Conservation (phyloP, 78 protist species). For the Dictyostelium discoideum region dicty_2.7 NC_007089.4:4914001-4914500, state of each 20-base stretch:
- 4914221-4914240: too few relatives aligned
- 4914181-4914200: constrained; percentile 33
- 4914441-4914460: neutral
- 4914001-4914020: constrained; percentile 56
- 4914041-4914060: constrained; percentile 18
- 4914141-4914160: constrained; percentile 5
- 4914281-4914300: constrained; percentile 14
- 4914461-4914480: neutral
- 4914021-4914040: constrained; percentile 64
- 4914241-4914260: neutral
- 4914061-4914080: constrained; percentile 36
- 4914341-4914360: constrained; percentile 48
- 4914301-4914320: constrained; percentile 71
- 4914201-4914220: constrained; percentile 50
- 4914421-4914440: too few relatives aligned
- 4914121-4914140: constrained; percentile 73
- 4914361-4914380: constrained; percentile 36
- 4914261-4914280: neutral
- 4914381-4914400: too few relatives aligned
- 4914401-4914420: too few relatives aligned
- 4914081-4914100: neutral
- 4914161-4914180: constrained; percentile 55
- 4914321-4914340: constrained; percentile 31
- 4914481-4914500: constrained; percentile 27
- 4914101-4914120: constrained; percentile 53